phyloP scores from a whole-genome alignment of 179 eudicot species.

The Pouteria campechiana region DNA sequence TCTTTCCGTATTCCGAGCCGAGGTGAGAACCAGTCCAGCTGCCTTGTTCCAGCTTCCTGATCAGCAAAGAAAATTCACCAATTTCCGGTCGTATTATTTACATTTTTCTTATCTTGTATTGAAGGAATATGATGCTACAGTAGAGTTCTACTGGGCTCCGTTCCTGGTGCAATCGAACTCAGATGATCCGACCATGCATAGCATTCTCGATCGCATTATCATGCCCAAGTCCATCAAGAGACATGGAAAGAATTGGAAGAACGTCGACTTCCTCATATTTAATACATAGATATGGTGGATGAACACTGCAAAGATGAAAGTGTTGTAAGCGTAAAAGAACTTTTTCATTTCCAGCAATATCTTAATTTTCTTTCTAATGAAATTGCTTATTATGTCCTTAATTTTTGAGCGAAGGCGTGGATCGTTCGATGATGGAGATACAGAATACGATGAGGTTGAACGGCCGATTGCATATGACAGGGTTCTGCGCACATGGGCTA shows the following conservation, averaged over 20 bases:
- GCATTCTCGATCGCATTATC: slow-evolving; percentile 75
- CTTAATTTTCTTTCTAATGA: not conserved
- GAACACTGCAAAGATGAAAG: slow-evolving; percentile 78
- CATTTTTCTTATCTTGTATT: not conserved
- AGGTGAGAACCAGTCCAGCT: slow-evolving; percentile 31
- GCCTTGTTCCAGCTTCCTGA: not conserved
- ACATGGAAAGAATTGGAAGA: slow-evolving; percentile 69
- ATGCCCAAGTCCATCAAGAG: slow-evolving; percentile 69
- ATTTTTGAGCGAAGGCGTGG: slow-evolving; percentile 35
- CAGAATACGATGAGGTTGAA: slow-evolving; percentile 68
- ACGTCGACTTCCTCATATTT: slow-evolving; percentile 68
- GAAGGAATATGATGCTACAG: slow-evolving; percentile 87
- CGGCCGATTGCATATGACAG: slow-evolving; percentile 49
- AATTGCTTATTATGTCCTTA: not conserved
- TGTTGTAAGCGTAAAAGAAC: slow-evolving; percentile 44
- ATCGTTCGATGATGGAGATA: slow-evolving; percentile 68
- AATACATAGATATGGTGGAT: slow-evolving; percentile 99
- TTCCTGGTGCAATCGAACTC: slow-evolving; percentile 92
- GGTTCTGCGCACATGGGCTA: slow-evolving; percentile 77
- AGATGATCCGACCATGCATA: slow-evolving; percentile 82
- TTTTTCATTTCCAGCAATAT: not conserved
- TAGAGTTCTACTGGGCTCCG: slow-evolving; percentile 96
- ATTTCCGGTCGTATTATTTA: not conserved
- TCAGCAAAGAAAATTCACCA: no score
- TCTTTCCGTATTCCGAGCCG: slow-evolving; percentile 54